Evolutionary conservation across 116 monocot genomes (phyloP).

Genomic region (Zostera marina): DNA sequence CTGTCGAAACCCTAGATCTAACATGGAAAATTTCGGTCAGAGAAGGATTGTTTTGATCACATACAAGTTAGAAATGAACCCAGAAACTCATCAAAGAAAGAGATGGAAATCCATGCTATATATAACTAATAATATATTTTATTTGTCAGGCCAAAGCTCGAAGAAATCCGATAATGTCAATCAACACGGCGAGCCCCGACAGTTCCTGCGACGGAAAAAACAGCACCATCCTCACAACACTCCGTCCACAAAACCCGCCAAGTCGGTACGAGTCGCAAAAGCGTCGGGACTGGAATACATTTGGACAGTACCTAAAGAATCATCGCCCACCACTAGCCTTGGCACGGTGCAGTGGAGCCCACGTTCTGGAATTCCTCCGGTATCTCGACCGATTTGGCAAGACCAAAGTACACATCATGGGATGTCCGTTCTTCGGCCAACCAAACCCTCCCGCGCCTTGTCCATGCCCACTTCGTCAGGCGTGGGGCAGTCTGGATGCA

Average conservation of each 20-base stretch:
- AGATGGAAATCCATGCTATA: too few species aligned
- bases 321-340: constrained; percentile 77
- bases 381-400: constrained; percentile 81
- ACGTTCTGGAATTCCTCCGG: constrained; percentile 80
- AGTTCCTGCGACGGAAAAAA: constrained; percentile 24
- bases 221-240: background rate
- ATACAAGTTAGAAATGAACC: too few species aligned
- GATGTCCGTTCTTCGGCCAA: constrained; percentile 78
- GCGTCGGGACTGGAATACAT: constrained; percentile 86
- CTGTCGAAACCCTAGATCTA: too few species aligned
- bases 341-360: constrained; percentile 78
- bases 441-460: constrained; percentile 72
- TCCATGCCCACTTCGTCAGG: constrained; percentile 72
- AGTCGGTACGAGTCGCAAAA: constrained; percentile 89
- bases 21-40: too few species aligned
- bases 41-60: too few species aligned
- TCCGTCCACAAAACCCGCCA: constrained; percentile 7
- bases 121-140: too few species aligned
- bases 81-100: too few species aligned
- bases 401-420: constrained; percentile 51
- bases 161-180: background rate
- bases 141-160: background rate
- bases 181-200: constrained; percentile 12
- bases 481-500: constrained; percentile 84
- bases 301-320: constrained; percentile 72